Base-by-base conservation (phyloP, 2,329 filamentous ascomycete species). In the Thielaviopsis euricoi region DNA sequence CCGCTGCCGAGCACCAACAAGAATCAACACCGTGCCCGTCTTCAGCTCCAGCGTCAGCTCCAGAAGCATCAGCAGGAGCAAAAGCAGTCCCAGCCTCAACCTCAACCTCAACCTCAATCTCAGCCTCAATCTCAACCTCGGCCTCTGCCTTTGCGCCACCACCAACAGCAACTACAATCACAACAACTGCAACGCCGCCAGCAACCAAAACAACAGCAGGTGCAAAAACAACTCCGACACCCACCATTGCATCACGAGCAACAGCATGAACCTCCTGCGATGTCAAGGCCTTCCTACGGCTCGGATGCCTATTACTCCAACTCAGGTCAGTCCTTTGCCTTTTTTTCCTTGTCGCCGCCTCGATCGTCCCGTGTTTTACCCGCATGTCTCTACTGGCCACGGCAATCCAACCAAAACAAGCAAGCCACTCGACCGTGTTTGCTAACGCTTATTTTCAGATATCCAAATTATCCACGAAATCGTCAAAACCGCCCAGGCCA, bases 391-490 rank as follows among this genome's bases (percentile, higher is more conserved):
- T 25, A 12, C 13, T 29, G 23, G 26, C 43, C 17, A 48, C 12
- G 29, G 29, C 29, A 19, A 17, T 21, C 43, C 43, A 21, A 48
- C 6, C 43, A 21, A 17, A 10, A 9, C 25, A 21, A 10, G n/a
- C 25, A 21, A 50, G 58, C 22, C 40, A 17, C 22, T 46, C 29
- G 29, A 48, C 37, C 21, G 37, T 19, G 13, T 33, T 37, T 33
- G 53, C 64, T 43, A 62, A 66, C 56, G 61, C 62, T n/a, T n/a
- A 59, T 52, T 22, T 29, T 6, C 40, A 89, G 90, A 94, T 73
- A 86, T 95, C 68, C 78, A 80, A 61, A 77, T 89, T 61, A 76
- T 95, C 59, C 85, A 89, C 69, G 77, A 85, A 60, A 87, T 95
- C 65, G 83, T 94, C 65, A 74, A 76, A 61, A 76, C 78, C 64